Conservation (phyloP, 2,329 filamentous ascomycete genomes). For the Colletotrichum brevisporum region DNA sequence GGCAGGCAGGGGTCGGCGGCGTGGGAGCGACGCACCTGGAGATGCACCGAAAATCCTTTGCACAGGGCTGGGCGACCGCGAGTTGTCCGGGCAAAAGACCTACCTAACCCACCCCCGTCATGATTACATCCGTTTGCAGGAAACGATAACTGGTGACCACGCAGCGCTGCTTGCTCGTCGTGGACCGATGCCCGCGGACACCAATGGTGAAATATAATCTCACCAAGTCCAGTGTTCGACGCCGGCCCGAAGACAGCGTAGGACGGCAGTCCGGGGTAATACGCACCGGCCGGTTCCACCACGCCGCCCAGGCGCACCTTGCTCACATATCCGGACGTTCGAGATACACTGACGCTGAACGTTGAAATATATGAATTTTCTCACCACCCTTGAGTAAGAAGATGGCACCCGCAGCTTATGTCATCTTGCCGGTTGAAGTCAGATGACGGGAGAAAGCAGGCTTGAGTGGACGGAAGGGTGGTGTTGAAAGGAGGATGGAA, state of each 20-base stretch:
- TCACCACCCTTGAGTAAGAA: conserved; percentile 17
- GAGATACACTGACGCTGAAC: background rate
- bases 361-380: background rate
- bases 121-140: background rate
- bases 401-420: conserved; percentile 12
- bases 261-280: conserved; percentile 13
- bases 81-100: background rate
- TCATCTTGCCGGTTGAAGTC: background rate
- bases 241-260: background rate
- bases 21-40: conserved; percentile 11
- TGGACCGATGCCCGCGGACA: background rate
- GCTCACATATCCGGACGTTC: conserved; percentile 1
- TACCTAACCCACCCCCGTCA: background rate
- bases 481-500: background rate
- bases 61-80: conserved; percentile 26
- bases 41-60: conserved; percentile 37
- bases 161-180: background rate
- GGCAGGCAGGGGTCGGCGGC: conserved; percentile 16
- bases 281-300: background rate
- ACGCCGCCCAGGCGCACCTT: background rate
- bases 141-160: background rate
- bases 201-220: background rate
- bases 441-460: conserved; percentile 2
- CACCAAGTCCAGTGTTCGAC: background rate
- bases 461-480: background rate